A percentile compares a stretch with the other conserved stretches of the same genome.
Conservation (phyloP, 768 basidiomycete species). For the Pseudohyphozyma bogoriensis region DNA sequence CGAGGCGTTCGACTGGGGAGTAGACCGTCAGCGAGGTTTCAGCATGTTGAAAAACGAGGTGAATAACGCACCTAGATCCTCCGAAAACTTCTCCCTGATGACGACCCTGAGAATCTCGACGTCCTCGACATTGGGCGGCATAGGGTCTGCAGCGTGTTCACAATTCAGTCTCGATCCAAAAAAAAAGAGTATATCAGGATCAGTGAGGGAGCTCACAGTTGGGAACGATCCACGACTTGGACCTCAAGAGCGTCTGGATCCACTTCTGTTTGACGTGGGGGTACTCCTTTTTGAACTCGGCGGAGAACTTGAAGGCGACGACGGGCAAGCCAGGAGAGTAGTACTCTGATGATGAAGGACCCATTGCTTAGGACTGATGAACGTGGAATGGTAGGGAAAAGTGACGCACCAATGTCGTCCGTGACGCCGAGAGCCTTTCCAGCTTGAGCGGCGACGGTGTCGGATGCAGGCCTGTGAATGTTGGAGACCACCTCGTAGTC, state of each 20-base stretch:
- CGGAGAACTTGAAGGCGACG: slow-evolving; percentile 48
- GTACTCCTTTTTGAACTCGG: slow-evolving; percentile 43
- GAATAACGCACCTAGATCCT: slow-evolving; percentile 19
- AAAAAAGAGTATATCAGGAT: neutral
- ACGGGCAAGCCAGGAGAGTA: slow-evolving; percentile 50
- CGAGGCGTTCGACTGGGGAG: slow-evolving; percentile 44
- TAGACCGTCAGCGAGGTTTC: too few species aligned
- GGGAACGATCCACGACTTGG: slow-evolving; percentile 44
- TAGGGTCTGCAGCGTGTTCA: slow-evolving; percentile 48
- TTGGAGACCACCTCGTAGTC: slow-evolving; percentile 39
- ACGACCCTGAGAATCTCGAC: slow-evolving; percentile 56
- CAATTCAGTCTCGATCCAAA: too few species aligned
- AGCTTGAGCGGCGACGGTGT: slow-evolving; percentile 30
- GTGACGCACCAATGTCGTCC: slow-evolving; percentile 42
- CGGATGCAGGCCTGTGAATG: slow-evolving; percentile 45
- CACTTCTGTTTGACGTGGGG: slow-evolving; percentile 41
- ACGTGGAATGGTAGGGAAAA: neutral
- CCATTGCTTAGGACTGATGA: neutral
- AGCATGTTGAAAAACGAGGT: neutral
- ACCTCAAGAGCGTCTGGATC: slow-evolving; percentile 45
- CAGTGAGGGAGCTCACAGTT: slow-evolving; percentile 15
- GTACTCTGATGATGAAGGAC: too few species aligned
- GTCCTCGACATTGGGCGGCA: slow-evolving; percentile 47
- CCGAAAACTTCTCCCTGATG: slow-evolving; percentile 32
- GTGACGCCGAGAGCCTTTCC: slow-evolving; percentile 41